Percentiles rank a stretch among this genome's conserved stretches.
These are phyloP conservation scores for Cyclocybe cylindracea DNA, from an alignment of 768 basidiomycete species.

Conservation along the genomic window DNA sequence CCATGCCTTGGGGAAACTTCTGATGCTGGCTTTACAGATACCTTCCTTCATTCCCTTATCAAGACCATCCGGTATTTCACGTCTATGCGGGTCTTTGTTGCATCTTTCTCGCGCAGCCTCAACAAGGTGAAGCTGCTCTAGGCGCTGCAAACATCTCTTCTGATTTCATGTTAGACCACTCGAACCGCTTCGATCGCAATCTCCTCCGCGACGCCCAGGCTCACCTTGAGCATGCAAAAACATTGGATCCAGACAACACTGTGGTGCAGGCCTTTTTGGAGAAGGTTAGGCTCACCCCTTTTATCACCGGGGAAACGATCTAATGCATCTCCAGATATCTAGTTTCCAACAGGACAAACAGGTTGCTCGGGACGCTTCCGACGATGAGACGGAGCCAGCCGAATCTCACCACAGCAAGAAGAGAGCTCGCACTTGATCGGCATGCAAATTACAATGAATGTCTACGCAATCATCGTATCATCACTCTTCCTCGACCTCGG, in stretches of 20 bases:
- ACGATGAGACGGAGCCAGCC: conserved; percentile 33
- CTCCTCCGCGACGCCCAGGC: conserved; percentile 57
- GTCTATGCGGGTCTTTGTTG: conserved; percentile 80
- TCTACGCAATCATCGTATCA: background rate
- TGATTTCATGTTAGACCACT: conserved; percentile 2
- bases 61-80: conserved; percentile 78
- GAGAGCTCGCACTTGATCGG: conserved; percentile 19
- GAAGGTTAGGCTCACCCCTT: conserved; percentile 38
- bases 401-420: conserved; percentile 22
- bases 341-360: conserved; percentile 16
- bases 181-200: conserved; percentile 26
- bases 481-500: conserved; percentile 51
- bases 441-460: background rate
- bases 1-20: background rate
- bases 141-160: background rate
- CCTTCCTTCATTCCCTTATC: conserved; percentile 85
- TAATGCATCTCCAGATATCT: conserved; percentile 16
- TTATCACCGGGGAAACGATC: conserved; percentile 1
- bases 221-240: conserved; percentile 64
- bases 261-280: conserved; percentile 54
- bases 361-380: conserved; percentile 28
- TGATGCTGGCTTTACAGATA: conserved; percentile 50
- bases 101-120: conserved; percentile 57
- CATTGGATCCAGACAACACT: conserved; percentile 57
- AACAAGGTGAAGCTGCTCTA: conserved; percentile 4